phyloP scores from a whole-genome alignment of 495 filamentous ascomycete species.

The Acidiella bohemica region DNA sequence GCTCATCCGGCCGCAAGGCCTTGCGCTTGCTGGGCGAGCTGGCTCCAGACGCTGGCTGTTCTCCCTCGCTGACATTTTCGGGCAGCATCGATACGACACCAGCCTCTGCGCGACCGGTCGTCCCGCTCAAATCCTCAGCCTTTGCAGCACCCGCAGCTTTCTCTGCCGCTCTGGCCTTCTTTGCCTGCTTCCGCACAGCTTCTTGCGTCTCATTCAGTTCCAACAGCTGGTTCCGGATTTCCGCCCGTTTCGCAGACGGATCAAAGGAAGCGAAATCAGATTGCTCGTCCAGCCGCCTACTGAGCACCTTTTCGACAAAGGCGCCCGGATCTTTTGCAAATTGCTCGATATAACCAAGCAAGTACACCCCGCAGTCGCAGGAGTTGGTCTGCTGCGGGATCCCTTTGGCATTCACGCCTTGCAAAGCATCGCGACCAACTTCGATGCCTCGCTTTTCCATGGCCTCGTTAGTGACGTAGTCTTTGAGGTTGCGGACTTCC shows the following conservation, averaged over 20 bases:
- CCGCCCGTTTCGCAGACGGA: slow-evolving; percentile 38
- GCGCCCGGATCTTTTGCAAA: slow-evolving; percentile 57
- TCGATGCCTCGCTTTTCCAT: slow-evolving; percentile 51
- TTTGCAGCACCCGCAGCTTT: neutral
- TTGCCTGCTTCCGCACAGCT: slow-evolving; percentile 16
- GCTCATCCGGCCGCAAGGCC: too few relatives aligned
- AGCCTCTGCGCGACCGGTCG: too few relatives aligned
- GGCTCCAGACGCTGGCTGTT: too few relatives aligned
- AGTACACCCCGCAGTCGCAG: slow-evolving; percentile 78
- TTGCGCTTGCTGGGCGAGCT: too few relatives aligned
- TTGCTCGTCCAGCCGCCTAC: slow-evolving; percentile 33
- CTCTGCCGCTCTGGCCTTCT: slow-evolving; percentile 3
- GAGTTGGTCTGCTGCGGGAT: slow-evolving; percentile 73
- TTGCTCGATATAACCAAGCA: slow-evolving; percentile 68
- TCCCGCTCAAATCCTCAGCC: too few relatives aligned
- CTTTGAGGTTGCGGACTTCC: slow-evolving; percentile 52
- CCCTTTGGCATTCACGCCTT: slow-evolving; percentile 53
- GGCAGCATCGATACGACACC: too few relatives aligned
- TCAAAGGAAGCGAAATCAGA: slow-evolving; percentile 43
- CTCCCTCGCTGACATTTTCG: too few relatives aligned
- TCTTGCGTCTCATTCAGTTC: slow-evolving; percentile 37
- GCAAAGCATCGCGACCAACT: slow-evolving; percentile 36
- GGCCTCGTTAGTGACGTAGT: slow-evolving; percentile 65
- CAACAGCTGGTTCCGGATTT: slow-evolving; percentile 41
- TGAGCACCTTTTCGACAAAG: slow-evolving; percentile 47